Evolutionary conservation across 2,329 filamentous ascomycete species (phyloP).

Genomic region (Fusarium longipes): DNA sequence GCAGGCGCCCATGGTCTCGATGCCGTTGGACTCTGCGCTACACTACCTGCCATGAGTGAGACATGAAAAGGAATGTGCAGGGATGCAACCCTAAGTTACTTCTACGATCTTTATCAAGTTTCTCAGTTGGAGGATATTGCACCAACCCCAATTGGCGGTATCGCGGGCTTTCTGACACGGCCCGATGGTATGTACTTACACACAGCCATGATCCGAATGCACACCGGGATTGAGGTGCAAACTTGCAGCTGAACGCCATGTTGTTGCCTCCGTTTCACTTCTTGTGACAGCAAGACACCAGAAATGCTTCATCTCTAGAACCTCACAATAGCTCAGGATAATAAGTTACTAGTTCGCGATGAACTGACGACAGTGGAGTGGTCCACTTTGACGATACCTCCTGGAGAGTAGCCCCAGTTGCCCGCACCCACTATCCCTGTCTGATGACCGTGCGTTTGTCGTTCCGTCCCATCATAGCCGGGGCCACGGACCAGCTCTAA

Average conservation of each 20-base stretch:
- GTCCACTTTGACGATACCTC: conserved; percentile 31
- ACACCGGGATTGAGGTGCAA: neutral
- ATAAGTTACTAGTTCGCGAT: conserved; percentile 26
- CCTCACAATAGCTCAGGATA: conserved; percentile 14
- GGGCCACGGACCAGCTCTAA: conserved; percentile 48
- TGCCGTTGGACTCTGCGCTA: conserved; percentile 34
- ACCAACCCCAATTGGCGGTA: neutral
- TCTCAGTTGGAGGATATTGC: neutral
- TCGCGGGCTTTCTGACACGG: neutral
- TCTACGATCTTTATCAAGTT: conserved; percentile 21
- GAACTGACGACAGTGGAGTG: conserved; percentile 34
- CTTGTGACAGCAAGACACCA: neutral
- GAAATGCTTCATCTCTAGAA: conserved; percentile 2
- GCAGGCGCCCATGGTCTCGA: conserved; percentile 37
- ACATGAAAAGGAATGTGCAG: conserved; percentile 12
- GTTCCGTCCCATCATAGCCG: conserved; percentile 43
- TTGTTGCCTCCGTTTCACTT: neutral
- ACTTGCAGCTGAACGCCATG: neutral
- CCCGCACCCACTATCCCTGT: conserved; percentile 44
- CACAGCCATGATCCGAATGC: neutral
- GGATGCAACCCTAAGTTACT: conserved; percentile 7
- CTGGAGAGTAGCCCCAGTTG: conserved; percentile 12
- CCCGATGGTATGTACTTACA: conserved; percentile 1
- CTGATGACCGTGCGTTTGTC: conserved; percentile 40
- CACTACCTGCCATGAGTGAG: conserved; percentile 23